Conservation (phyloP, 2,329 filamentous ascomycete genomes). For the Diplodia sapinea region DNA sequence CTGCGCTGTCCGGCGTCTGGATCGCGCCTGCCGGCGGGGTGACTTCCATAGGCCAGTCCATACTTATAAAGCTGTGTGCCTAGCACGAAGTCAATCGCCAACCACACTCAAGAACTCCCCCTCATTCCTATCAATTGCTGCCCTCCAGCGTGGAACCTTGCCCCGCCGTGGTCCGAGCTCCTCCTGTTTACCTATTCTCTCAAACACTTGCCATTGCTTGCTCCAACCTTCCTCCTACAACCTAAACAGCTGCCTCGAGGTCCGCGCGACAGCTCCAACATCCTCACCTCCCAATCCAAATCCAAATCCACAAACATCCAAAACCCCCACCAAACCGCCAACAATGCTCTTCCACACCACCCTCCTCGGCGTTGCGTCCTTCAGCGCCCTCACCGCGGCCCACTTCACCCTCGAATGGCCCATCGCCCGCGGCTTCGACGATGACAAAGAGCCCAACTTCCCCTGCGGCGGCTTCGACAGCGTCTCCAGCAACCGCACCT, state of each 20-base stretch:
- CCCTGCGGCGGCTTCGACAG: slow-evolving; percentile 60
- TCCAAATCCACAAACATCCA: neutral
- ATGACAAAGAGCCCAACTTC: slow-evolving; percentile 54
- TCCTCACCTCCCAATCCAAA: neutral
- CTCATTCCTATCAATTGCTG: neutral
- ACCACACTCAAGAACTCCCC: neutral
- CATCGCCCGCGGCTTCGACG: slow-evolving; percentile 55
- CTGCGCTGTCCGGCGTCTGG: neutral
- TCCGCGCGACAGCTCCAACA: neutral
- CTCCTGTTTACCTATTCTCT: neutral
- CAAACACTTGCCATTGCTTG: slow-evolving; percentile 14
- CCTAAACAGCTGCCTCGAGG: neutral
- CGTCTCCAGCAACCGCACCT: slow-evolving; percentile 52
- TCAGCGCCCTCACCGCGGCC: slow-evolving; percentile 54
- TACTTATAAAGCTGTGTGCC: neutral
- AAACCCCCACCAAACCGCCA: neutral
- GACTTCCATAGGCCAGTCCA: neutral
- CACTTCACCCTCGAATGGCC: slow-evolving; percentile 65
- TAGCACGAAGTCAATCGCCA: neutral
- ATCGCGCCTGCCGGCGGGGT: neutral
- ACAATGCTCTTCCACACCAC: slow-evolving; percentile 40
- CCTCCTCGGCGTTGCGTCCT: slow-evolving; percentile 33
- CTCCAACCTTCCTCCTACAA: neutral
- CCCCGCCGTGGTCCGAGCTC: neutral
- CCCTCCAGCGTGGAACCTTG: neutral